Evolutionary conservation across 208 protist species (phyloP).

Genomic region (Leishmania aethiopica): DNA sequence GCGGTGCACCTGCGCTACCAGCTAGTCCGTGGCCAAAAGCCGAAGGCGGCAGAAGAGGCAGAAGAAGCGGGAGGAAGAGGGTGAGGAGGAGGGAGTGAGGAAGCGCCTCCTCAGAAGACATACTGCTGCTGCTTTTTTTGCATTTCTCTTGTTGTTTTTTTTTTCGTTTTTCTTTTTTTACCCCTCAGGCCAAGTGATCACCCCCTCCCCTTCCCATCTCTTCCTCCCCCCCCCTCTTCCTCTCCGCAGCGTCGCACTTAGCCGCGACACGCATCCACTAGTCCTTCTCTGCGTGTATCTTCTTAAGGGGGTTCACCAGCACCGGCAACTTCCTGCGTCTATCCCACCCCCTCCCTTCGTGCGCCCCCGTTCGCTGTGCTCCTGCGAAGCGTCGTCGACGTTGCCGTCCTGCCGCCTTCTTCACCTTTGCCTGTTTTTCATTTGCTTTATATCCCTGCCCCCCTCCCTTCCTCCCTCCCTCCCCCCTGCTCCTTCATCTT

Average conservation of each 20-base stretch:
- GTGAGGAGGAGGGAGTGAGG: no score
- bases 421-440: background rate
- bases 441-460: background rate
- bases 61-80: background rate
- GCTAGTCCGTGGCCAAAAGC: background rate
- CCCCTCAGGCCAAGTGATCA: background rate
- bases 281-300: background rate
- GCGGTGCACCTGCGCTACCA: background rate
- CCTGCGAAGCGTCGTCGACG: background rate
- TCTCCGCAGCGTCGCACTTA: background rate
- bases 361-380: background rate
- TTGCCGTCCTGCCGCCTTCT: background rate
- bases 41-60: background rate
- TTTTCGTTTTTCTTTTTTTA: background rate
- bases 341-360: background rate
- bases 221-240: background rate
- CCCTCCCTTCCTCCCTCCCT: background rate
- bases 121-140: background rate
- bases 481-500: background rate
- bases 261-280: background rate
- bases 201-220: background rate
- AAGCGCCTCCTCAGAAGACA: background rate
- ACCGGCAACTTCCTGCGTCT: background rate
- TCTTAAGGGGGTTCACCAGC: background rate
- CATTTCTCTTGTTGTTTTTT: background rate